phyloP scores from a whole-genome alignment of 2,329 filamentous ascomycete genomes.

The Paraphoma chrysanthemicola region DNA sequence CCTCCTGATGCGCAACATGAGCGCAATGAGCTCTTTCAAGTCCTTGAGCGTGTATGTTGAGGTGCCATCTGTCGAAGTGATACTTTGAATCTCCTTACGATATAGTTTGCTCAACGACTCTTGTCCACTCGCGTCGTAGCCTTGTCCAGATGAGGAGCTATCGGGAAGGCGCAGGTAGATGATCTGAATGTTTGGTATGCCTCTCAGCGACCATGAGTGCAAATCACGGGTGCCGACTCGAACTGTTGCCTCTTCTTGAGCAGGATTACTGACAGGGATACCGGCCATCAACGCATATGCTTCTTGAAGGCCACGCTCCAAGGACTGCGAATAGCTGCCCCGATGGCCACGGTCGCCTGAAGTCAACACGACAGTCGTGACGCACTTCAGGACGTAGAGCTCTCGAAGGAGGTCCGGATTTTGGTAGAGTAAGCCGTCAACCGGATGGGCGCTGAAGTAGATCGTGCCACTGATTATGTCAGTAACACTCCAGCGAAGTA shows the following conservation, averaged over 20 bases:
- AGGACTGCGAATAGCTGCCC: constrained; percentile 17
- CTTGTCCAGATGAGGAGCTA: constrained; percentile 25
- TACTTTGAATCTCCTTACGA: constrained; percentile 17
- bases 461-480: constrained; percentile 30
- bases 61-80: constrained; percentile 25
- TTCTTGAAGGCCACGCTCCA: constrained; percentile 30
- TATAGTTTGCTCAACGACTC: constrained; percentile 33
- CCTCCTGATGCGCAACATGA: constrained; percentile 19
- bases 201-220: constrained; percentile 10
- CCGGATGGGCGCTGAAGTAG: constrained; percentile 37
- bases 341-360: constrained; percentile 27
- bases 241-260: constrained; percentile 11
- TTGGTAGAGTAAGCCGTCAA: constrained; percentile 35
- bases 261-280: constrained; percentile 1
- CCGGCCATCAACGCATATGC: constrained; percentile 32
- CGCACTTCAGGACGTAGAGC: constrained; percentile 33
- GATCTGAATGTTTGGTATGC: constrained; percentile 26
- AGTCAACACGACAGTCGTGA: constrained; percentile 34
- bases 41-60: constrained; percentile 27
- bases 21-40: constrained; percentile 22
- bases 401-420: constrained; percentile 39
- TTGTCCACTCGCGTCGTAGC: constrained; percentile 16
- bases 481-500: background rate
- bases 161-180: constrained; percentile 37
- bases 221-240: constrained; percentile 14